phyloP scores from a whole-genome alignment of 2,329 filamentous ascomycete genomes.

The Fusarium piperis region DNA sequence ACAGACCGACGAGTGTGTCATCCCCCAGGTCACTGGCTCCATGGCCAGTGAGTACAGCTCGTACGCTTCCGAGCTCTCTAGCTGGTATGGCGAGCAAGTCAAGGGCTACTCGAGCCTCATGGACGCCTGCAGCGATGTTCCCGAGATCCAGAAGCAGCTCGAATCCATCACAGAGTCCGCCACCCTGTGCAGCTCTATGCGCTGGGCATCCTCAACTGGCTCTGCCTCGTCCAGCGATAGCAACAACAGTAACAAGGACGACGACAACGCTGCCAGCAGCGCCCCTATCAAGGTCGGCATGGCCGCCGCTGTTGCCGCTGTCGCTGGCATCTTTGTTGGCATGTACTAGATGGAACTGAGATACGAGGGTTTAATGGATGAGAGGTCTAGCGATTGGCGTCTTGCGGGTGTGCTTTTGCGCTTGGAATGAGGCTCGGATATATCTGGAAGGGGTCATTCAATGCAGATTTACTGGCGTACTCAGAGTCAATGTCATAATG shows the following conservation, averaged over 20 bases:
- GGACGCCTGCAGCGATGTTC: slow-evolving; percentile 44
- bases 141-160: slow-evolving; percentile 26
- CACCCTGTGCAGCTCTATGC: slow-evolving; percentile 16
- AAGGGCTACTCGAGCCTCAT: slow-evolving; percentile 31
- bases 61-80: slow-evolving; percentile 32
- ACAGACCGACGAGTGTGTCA: slow-evolving; percentile 35
- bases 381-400: not conserved
- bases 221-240: slow-evolving; percentile 1
- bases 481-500: not conserved
- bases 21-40: slow-evolving; percentile 42
- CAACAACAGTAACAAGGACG: slow-evolving; percentile 2
- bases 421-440: not conserved
- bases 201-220: slow-evolving; percentile 22
- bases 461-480: not conserved
- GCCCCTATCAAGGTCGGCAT: slow-evolving; percentile 21
- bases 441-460: not conserved
- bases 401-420: not conserved
- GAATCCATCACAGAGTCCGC: not conserved
- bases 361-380: not conserved
- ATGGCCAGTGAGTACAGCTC: slow-evolving; percentile 41
- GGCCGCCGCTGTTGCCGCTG: slow-evolving; percentile 12
- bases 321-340: slow-evolving; percentile 25
- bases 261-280: slow-evolving; percentile 7
- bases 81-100: slow-evolving; percentile 35
- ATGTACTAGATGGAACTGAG: not conserved